These are phyloP conservation scores for Schrenkiella parvula DNA, from an alignment of 345 rosid genomes.

Conservation along the genomic window DNA sequence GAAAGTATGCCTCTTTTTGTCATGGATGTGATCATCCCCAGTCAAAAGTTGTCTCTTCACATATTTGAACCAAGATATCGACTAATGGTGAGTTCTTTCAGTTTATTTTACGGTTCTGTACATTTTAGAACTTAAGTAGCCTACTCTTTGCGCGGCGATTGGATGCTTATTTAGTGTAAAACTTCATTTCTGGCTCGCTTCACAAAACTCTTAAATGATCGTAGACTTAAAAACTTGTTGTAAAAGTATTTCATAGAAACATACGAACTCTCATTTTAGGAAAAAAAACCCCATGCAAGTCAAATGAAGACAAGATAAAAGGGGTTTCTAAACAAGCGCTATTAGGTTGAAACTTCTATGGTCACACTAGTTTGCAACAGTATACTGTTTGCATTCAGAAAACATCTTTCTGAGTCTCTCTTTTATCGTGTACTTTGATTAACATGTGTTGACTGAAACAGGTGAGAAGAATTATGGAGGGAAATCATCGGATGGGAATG, in stretches of 20 bases:
- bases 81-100: constrained; percentile 70
- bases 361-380: background rate
- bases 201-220: background rate
- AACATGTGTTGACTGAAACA: constrained; percentile 20
- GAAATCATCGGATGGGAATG: constrained; percentile 98
- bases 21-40: constrained; percentile 87
- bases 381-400: background rate
- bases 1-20: constrained; percentile 89
- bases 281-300: background rate
- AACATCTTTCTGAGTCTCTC: background rate
- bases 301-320: background rate
- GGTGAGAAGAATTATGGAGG: constrained; percentile 98
- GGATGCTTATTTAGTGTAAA: background rate
- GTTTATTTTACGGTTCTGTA: background rate
- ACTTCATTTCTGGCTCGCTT: background rate
- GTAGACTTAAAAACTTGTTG: background rate
- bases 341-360: background rate
- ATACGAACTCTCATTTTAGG: background rate
- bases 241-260: background rate
- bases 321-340: background rate
- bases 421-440: constrained; percentile 7
- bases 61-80: constrained; percentile 94
- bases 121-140: background rate
- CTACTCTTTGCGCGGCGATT: background rate
- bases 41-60: constrained; percentile 81